phyloP scores from a whole-genome alignment of 2,329 filamentous ascomycete genomes.

The Talaromyces albobiverticillius region DNA sequence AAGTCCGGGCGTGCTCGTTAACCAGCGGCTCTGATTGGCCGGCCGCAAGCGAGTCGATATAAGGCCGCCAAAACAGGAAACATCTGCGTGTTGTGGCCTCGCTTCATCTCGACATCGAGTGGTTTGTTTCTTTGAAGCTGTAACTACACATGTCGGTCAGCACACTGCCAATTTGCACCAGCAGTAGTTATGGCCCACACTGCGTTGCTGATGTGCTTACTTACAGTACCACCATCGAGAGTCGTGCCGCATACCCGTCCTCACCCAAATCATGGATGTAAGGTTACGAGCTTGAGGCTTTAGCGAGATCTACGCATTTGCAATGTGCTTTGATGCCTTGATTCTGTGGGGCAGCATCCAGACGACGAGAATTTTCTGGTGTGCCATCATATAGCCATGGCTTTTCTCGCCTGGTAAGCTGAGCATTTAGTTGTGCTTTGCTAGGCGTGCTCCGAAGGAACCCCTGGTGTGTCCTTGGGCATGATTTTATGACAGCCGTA shows the following conservation, averaged over 20 bases:
- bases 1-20: conserved; percentile 26
- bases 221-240: too few species aligned
- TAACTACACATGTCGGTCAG: neutral
- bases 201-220: too few species aligned
- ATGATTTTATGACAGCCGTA: too few species aligned
- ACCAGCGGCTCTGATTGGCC: conserved; percentile 32
- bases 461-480: neutral
- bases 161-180: neutral
- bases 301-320: conserved; percentile 4
- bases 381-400: neutral
- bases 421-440: neutral
- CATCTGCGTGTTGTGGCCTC: neutral
- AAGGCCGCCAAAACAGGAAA: conserved; percentile 9
- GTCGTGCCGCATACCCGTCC: neutral
- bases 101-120: too few species aligned
- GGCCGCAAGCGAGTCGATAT: conserved; percentile 12
- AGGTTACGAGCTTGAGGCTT: neutral
- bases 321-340: conserved; percentile 5
- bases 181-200: neutral
- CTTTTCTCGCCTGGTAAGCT: too few species aligned
- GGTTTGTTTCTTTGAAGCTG: too few species aligned
- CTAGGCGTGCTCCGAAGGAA: neutral
- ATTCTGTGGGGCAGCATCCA: conserved; percentile 1
- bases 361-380: neutral
- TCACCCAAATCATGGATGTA: neutral